Evolutionary conservation across 331 rosid species (phyloP), one percentile per base, ranked within the genome.

Genomic region (Dryas integrifolia): DNA sequence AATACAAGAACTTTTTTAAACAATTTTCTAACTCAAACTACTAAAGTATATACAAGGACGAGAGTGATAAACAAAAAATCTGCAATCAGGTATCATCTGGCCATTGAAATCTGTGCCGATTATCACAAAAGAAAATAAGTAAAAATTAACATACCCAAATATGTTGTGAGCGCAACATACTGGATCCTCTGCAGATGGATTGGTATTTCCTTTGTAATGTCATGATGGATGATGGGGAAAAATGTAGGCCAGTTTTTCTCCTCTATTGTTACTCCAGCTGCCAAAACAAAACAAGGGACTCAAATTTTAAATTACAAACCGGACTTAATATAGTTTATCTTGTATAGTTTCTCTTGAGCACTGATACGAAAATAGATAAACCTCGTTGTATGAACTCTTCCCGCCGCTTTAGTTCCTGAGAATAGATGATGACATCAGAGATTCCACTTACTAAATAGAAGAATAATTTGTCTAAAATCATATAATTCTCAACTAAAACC

Each of bases 231-330:
- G 77, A 95, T 6, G 50, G 99, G 99, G 51, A 67, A 85, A 81
- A 85, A 82, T 5, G 99, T 79, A 10, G 99, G 98, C 96, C 96
- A 95, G 75, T 92, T 95, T 68, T 95, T 92, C 65, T 85, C 92
- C 87, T 88, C 97, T 62, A 87, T 66, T 15, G 81, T 74, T 73
- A 87, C 71, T 76, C 98, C 99, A 85, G 91, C 99, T 95, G 94
- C 85, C 47, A 73, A 80, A 74, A 66, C 46, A 58, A 55, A 24
- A 18, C 10, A 52, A 58, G 40, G 24, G 21, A 21, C 15, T 59
- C 74, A 67, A 62, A 44, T 71, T 72, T 57, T 53, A 72, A 46
- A 71, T 69, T 51, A 74, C 8, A 18, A 49, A 71, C 58, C 15
- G 39, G 16, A 46, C 18, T 16, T 52, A 48, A 2, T 24, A 8